phyloP scores from a whole-genome alignment of 129 eudicot genomes.

The Chrysanthemum makinoi region DNA sequence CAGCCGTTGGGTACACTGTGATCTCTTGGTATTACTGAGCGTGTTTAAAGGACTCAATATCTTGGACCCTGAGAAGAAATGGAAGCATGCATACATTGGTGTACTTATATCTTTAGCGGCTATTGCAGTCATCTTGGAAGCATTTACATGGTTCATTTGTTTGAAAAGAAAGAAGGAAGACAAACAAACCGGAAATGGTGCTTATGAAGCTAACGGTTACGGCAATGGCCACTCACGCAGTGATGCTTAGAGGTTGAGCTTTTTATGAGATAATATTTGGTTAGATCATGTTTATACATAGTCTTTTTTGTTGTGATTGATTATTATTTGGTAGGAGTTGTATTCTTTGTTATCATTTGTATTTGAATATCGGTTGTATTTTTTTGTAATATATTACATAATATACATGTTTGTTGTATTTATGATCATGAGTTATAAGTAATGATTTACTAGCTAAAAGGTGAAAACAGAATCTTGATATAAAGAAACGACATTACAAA shows the following conservation, averaged over 20 bases:
- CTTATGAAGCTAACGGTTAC: slow-evolving; percentile 35
- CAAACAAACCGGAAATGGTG: slow-evolving; percentile 44
- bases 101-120: slow-evolving; percentile 54
- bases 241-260: slow-evolving; percentile 29
- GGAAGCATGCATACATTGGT: slow-evolving; percentile 79
- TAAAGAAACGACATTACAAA: slow-evolving; percentile 9
- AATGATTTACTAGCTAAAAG: not conserved
- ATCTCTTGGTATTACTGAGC: slow-evolving; percentile 53
- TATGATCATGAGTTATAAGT: not conserved
- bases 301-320: slow-evolving; percentile 18
- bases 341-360: slow-evolving; percentile 34
- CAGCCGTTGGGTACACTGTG: slow-evolving; percentile 51
- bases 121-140: slow-evolving; percentile 57
- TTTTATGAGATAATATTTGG: slow-evolving; percentile 9
- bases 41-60: slow-evolving; percentile 73
- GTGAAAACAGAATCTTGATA: slow-evolving; percentile 9
- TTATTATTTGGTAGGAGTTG: slow-evolving; percentile 9
- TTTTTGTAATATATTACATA: slow-evolving; percentile 13
- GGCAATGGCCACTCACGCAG: slow-evolving; percentile 29
- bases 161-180: slow-evolving; percentile 47
- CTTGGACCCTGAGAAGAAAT: slow-evolving; percentile 72
- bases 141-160: slow-evolving; percentile 66
- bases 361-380: slow-evolving; percentile 27
- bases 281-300: slow-evolving; percentile 27
- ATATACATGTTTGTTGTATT: slow-evolving; percentile 4